Conservation (phyloP, 805 yeast genomes). For the Tetrapisispora pingtungensis region DNA sequence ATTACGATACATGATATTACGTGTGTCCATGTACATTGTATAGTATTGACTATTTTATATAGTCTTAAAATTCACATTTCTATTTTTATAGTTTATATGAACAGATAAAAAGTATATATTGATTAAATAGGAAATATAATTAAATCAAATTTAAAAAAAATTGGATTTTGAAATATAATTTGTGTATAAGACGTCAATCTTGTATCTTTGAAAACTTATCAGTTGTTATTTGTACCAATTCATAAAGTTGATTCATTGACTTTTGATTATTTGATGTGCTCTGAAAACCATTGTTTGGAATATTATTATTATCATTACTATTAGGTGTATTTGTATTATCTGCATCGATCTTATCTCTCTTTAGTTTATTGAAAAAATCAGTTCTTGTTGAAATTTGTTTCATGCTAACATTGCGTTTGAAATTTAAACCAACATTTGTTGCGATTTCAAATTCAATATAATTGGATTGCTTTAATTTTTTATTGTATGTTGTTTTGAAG, state of each 20-base stretch:
- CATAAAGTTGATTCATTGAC: background rate
- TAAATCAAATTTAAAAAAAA: too few species aligned
- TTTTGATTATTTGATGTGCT: too few species aligned
- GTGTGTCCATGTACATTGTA: too few species aligned
- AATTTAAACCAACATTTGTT: conserved; percentile 16
- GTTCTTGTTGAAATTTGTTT: background rate
- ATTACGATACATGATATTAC: too few species aligned
- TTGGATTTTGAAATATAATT: too few species aligned
- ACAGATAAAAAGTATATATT: too few species aligned
- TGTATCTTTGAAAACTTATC: background rate
- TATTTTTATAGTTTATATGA: too few species aligned
- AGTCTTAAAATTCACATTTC: too few species aligned
- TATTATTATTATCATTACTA: background rate
- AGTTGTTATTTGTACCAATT: background rate
- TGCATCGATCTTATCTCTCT: background rate
- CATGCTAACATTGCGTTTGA: conserved; percentile 3
- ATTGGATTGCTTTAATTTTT: background rate
- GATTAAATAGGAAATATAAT: too few species aligned
- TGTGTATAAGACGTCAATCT: too few species aligned
- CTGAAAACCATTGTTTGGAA: background rate
- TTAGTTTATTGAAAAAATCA: conserved; percentile 14
- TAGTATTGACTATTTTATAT: too few species aligned
- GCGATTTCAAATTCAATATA: conserved; percentile 14
- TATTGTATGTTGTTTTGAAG: conserved; percentile 3
- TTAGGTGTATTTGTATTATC: background rate